Evolutionary conservation across 768 basidiomycete species (phyloP).

Genomic region (Psilocybe cyanescens): DNA sequence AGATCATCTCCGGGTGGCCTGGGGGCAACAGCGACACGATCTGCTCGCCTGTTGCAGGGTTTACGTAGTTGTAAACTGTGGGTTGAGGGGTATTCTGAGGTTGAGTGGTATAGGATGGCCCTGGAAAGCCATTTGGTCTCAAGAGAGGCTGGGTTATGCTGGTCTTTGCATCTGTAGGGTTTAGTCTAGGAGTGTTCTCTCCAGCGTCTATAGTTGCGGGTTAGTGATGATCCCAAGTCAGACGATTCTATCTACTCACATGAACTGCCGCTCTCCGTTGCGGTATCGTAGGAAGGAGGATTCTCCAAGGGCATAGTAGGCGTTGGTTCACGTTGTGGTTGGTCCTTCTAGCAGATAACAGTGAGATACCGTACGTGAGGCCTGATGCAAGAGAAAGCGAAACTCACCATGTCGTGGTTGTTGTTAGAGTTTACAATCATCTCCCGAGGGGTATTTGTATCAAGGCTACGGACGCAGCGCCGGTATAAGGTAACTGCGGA

Average conservation of each 20-base stretch:
- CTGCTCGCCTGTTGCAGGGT: slow-evolving; percentile 60
- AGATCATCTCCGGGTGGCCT: slow-evolving; percentile 82
- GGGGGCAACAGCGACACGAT: slow-evolving; percentile 72
- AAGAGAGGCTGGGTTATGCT: slow-evolving; percentile 13
- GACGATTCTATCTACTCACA: slow-evolving; percentile 25
- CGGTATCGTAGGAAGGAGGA: slow-evolving; percentile 55
- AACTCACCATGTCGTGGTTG: slow-evolving; percentile 28
- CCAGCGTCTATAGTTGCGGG: neutral
- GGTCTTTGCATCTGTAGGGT: neutral
- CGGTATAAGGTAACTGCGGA: slow-evolving; percentile 12
- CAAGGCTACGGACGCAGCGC: neutral
- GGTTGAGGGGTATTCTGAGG: slow-evolving; percentile 43
- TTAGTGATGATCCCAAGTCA: neutral
- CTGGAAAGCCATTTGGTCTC: slow-evolving; percentile 1
- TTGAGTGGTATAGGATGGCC: slow-evolving; percentile 29
- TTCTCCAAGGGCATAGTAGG: slow-evolving; percentile 31
- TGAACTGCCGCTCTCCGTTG: slow-evolving; percentile 29
- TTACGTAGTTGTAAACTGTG: slow-evolving; percentile 69
- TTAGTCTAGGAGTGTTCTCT: slow-evolving; percentile 6
- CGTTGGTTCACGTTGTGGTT: slow-evolving; percentile 6
- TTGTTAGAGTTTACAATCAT: slow-evolving; percentile 28
- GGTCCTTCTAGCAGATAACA: slow-evolving; percentile 12
- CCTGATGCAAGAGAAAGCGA: neutral
- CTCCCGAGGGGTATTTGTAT: slow-evolving; percentile 14
- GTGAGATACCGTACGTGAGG: neutral